Base-by-base conservation (phyloP, 495 filamentous ascomycete species). In the Daldinia vernicosa region DNA sequence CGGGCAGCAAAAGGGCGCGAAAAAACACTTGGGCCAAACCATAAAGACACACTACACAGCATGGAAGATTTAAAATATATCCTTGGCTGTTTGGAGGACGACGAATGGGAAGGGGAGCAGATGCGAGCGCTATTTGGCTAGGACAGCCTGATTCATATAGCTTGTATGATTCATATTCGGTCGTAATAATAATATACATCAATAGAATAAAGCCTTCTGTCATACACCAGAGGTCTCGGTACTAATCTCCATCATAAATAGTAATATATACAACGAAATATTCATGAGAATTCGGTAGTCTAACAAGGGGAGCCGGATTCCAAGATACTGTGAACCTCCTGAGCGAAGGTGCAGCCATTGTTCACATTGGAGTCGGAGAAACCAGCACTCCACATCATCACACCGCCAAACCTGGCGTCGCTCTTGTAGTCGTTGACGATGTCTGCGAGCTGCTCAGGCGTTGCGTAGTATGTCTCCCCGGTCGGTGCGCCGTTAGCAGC, bases 381-480 rank as follows among this genome's bases (percentile, higher is more conserved):
- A 0, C 78, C 81, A 5, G 82, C 86, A 65, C 81, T 82, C 86
- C 86, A 87, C 70, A 88, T 77, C 86, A 87, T 76, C 45, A 87
- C 75, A 6, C 86, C 86, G 6, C 85, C 86, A 59, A 86, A 83
- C 22, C 82, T 80, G 14, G 66, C 32, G 56, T 81, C 74, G 47
- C 66, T 72, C 53, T 75, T 77, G 54, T 73, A 72, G 1, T 78
- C 68, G 27, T 52, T 71, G 39, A 85, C 75, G 39, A 80, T 71
- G 17, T 60, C 27, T 5, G 77, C 72, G 26, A 88, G 76, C 35
- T 79, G 69, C 7, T 63, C 75, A 0, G 83, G 81, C 0, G 74
- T 72, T 1, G 86, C 69, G 60, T 86, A 88, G 59, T 84, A 85
- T 7, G 72, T 77, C 27, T 76, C 78, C 8, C 81, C 84, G 35